Evolutionary conservation across 1,284 basidiomycete species (phyloP), one percentile per base, ranked within the genome.

Genomic region (Flammula alnicola): DNA sequence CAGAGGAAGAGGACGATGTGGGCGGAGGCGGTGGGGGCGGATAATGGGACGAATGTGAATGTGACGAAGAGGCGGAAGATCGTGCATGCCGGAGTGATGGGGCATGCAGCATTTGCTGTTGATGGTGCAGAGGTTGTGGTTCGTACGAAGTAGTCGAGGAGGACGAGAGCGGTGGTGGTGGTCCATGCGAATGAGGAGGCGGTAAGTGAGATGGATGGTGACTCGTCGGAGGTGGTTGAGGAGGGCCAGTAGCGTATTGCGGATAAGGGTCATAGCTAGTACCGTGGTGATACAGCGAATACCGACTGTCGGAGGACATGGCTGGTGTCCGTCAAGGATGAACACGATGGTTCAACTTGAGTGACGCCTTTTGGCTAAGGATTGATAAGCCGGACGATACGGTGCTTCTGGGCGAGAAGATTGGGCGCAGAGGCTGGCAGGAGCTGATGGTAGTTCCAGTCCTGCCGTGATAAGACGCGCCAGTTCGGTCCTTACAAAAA

Each of bases 281-380:
- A 58, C 70, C 65, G 41, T 72, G 69, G 29, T 76, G 73, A 64
- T 86, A 85, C 64, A 82, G 71, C 7, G 52, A 46, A 61, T 82
- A 82, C 54, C 81, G 72, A 31, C 76, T 71, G 65, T 84, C 82
- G 41, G 80, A 76, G 19, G 80, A 69, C 79, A 83, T 80, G 44
- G 47, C 49, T 46, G 40, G 27, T 31, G 26, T 43, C 42, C n/a
- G n/a, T n/a, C 41, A 32, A 31, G 39, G 33, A 38, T 45, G 49
- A 10, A 19, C 22, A 26, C 29, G 40, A 42, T 26, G 40, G 26
- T 43, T 31, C 30, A 31, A 23, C 29, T 22, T 32, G 41, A 8
- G 16, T n/a, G n/a, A 23, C 22, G 22, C n/a, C 32, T 43, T 36
- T 49, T 46, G 33, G 36, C 14, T 11, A 2, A 14, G 16, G 6